Evolutionary conservation across 164 flowering plant genomes (phyloP).

Genomic region (Sedum album): DNA sequence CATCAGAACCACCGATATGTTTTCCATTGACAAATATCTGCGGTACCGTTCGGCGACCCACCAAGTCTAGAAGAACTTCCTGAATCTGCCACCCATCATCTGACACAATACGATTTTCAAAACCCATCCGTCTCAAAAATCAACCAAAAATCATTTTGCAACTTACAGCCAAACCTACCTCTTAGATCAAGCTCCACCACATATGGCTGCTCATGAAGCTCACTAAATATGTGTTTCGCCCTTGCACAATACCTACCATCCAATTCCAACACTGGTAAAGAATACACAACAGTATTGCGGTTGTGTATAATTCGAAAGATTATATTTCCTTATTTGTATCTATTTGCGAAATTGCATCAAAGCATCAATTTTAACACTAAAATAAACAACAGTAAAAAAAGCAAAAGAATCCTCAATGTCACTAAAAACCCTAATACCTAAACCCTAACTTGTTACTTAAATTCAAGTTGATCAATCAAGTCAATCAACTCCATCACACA

Average conservation of each 20-base stretch:
- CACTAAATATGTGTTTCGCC: slow-evolving; percentile 61
- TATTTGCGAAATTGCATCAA: too few species aligned
- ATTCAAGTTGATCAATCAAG: too few species aligned
- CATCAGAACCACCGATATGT: slow-evolving; percentile 95
- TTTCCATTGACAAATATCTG: slow-evolving; percentile 94
- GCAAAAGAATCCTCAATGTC: too few species aligned
- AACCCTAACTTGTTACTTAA: too few species aligned
- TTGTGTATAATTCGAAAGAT: too few species aligned
- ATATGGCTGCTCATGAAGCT: slow-evolving; percentile 61
- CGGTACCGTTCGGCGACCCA: slow-evolving; percentile 81
- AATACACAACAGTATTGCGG: too few species aligned
- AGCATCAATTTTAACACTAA: too few species aligned
- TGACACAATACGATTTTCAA: slow-evolving; percentile 16
- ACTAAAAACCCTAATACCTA: too few species aligned
- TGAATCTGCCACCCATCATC: slow-evolving; percentile 83
- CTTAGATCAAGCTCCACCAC: slow-evolving; percentile 90
- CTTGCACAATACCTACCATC: slow-evolving; percentile 60
- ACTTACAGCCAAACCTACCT: slow-evolving; percentile 32
- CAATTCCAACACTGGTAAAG: not conserved
- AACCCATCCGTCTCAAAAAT: not conserved
- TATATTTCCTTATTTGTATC: too few species aligned
- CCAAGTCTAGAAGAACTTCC: slow-evolving; percentile 68
- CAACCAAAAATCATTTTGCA: not conserved
- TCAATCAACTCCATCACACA: too few species aligned
- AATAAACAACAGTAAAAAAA: too few species aligned